A percentile compares a stretch with the other conserved stretches of the same genome.
phyloP scores from a whole-genome alignment of 179 eudicot genomes.

The Silene coronaria region DNA sequence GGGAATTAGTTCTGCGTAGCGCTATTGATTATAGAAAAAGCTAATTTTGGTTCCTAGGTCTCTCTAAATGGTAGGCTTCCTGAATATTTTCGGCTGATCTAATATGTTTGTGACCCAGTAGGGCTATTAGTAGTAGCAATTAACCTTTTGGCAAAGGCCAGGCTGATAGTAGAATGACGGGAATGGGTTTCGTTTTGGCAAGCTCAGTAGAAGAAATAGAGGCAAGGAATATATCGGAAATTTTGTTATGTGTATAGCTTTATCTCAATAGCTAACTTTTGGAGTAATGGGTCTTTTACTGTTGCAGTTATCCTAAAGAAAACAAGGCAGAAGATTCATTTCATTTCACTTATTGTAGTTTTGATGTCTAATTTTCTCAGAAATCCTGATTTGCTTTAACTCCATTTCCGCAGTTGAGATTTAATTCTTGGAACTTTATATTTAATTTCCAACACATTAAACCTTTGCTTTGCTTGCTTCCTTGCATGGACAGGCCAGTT shows the following conservation, averaged over 20 bases:
- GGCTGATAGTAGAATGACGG: conserved; percentile 21
- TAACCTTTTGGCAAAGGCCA: conserved; percentile 25
- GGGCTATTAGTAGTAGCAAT: conserved; percentile 25
- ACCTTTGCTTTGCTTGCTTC: no score
- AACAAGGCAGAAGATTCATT: background rate
- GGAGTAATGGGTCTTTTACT: conserved; percentile 17
- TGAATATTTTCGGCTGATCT: conserved; percentile 23
- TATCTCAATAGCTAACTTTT: conserved; percentile 28
- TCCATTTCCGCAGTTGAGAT: no score
- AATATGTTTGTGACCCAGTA: conserved; percentile 28
- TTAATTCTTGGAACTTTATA: no score
- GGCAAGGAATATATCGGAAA: conserved; percentile 29
- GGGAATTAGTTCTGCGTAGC: conserved; percentile 22
- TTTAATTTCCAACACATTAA: no score
- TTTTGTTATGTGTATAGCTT: conserved; percentile 37
- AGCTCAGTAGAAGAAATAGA: conserved; percentile 19
- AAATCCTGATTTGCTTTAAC: background rate
- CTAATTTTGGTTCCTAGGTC: conserved; percentile 29
- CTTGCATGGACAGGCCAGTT: no score
- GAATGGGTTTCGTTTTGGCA: conserved; percentile 17
- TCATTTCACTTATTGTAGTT: background rate
- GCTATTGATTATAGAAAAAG: conserved; percentile 31
- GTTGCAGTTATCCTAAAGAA: background rate
- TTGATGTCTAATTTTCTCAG: background rate
- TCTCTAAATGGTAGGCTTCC: conserved; percentile 22